Evolutionary conservation across 768 basidiomycete genomes (phyloP), one percentile per base, ranked within the genome.

Genomic region (Strobilomyces confusus): DNA sequence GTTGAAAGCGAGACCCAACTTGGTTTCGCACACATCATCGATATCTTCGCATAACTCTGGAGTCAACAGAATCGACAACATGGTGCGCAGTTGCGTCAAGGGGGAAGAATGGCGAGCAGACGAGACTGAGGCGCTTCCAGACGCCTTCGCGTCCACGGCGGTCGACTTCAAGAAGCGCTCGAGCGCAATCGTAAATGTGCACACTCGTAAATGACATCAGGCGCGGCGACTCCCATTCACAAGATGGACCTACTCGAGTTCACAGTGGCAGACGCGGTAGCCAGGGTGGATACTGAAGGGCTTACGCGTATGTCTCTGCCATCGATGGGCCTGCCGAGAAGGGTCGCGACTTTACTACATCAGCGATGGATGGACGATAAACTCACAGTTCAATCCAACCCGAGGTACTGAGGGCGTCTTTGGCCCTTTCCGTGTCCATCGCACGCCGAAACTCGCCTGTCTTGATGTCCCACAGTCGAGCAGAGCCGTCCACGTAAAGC

Each of bases 381-480:
- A 57, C 75, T 44, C 61, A 95, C 95, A 88, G 63, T 48, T 83
- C 77, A 17, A 70, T 69, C 95, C 95, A 98, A 1, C 80, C 81
- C 0, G 86, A 85, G 63, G 88, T 79, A 2, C 64, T 67, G 5
- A 95, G 61, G 51, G 92, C 74, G 45, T 92, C 92, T 46, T 82
- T 80, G 0, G 87, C 92, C 63, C 89, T 93, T 38, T 86, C 86
- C 9, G 75, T 59, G 6, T 77, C 77, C 80, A 90, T 90, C 0
- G 92, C 89, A 45, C 95, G 74, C 78, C 92, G 81, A 60, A 98
- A 87, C 61, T 97, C 94, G 52, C 80, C 79, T 0, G 85, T 87
- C 56, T 82, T 81, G 15, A 86, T 73, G 61, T 98, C 91, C 93
- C 97, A 99, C 2, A 95, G 70, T 38, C 97, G 77, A 1, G 89